Percentiles rank a stretch among this genome's conserved stretches.
Evolutionary conservation across 352 stramenopile species (phyloP).

Genomic region (Phytophthora parvispora): DNA sequence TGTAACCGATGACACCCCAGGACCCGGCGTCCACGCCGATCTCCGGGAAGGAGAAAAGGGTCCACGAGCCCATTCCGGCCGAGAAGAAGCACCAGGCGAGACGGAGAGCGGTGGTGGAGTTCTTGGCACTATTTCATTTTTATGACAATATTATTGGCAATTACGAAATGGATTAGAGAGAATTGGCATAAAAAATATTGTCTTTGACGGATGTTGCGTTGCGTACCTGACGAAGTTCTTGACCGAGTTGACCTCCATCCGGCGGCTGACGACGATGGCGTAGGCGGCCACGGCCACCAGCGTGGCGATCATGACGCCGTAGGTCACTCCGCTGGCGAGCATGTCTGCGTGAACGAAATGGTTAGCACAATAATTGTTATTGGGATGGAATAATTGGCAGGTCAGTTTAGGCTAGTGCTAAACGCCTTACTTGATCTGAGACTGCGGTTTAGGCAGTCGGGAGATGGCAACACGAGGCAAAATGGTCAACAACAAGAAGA

Average conservation of each 20-base stretch:
- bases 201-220: not conserved
- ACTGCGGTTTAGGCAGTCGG: not conserved
- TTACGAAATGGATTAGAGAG: not conserved
- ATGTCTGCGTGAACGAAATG: constrained; percentile 30
- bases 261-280: constrained; percentile 61
- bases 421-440: not conserved
- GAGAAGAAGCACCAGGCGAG: constrained; percentile 88
- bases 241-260: constrained; percentile 49
- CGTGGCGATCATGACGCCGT: constrained; percentile 60
- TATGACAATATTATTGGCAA: not conserved
- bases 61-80: constrained; percentile 80
- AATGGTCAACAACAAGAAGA: constrained; percentile 23
- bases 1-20: constrained; percentile 85
- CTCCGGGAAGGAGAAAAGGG: constrained; percentile 80
- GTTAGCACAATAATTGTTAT: not conserved
- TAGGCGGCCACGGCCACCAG: constrained; percentile 59
- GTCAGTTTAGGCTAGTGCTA: not conserved
- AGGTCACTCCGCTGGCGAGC: constrained; percentile 46
- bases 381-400: not conserved
- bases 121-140: constrained; percentile 76
- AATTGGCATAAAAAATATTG: not conserved
- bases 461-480: not conserved
- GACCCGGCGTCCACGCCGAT: constrained; percentile 78
- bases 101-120: constrained; percentile 60
- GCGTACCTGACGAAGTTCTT: constrained; percentile 67